phyloP scores from a whole-genome alignment of 345 rosid genomes.

The Crucihimalaya himalaica region DNA sequence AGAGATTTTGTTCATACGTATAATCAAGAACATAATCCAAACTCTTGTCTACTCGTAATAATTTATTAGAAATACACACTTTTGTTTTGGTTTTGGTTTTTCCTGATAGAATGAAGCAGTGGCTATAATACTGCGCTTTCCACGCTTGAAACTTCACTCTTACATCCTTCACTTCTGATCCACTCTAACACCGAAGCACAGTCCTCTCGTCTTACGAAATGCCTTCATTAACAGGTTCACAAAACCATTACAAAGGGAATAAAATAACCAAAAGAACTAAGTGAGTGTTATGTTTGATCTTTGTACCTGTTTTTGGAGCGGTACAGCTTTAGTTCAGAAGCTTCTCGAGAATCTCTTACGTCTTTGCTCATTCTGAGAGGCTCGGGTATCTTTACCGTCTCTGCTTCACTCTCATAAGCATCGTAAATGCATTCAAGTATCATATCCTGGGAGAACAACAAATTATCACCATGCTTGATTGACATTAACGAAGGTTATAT shows the following conservation, averaged over 20 bases:
- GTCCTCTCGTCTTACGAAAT: constrained; percentile 60
- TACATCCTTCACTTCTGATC: constrained; percentile 49
- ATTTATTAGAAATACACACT: background rate
- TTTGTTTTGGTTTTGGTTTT: background rate
- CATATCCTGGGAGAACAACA: constrained; percentile 53
- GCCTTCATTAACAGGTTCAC: constrained; percentile 50
- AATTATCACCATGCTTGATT: background rate
- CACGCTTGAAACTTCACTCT: constrained; percentile 25
- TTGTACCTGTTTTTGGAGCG: constrained; percentile 67
- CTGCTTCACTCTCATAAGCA: constrained; percentile 59
- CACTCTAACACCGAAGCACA: constrained; percentile 70
- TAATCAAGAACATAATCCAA: background rate
- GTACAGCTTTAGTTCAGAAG: constrained; percentile 60
- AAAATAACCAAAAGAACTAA: background rate
- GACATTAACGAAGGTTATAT: background rate
- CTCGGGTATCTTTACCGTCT: constrained; percentile 55
- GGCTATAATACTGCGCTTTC: constrained; percentile 23
- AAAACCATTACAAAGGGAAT: background rate
- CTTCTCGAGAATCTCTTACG: constrained; percentile 50
- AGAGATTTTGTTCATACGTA: background rate
- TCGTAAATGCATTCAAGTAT: constrained; percentile 61
- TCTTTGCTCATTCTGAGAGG: constrained; percentile 63
- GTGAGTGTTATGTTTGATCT: background rate
- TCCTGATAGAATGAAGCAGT: constrained; percentile 9
- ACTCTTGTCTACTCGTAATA: background rate